phyloP scores from a whole-genome alignment of 2,329 filamentous ascomycete genomes.

The Salinomyces thailandicus region DNA sequence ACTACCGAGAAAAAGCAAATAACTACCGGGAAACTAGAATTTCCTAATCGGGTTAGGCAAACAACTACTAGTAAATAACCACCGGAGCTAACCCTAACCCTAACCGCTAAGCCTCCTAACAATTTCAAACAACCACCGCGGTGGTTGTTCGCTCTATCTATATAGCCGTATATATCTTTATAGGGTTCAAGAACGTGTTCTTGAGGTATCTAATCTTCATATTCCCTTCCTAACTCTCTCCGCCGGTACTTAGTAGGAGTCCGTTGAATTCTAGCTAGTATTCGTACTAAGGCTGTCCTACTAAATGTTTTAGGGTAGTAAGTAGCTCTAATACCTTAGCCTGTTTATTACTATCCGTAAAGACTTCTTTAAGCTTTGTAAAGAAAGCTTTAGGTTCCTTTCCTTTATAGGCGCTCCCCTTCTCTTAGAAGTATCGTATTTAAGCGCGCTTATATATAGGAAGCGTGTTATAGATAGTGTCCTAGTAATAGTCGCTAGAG shows the following conservation, averaged over 20 bases:
- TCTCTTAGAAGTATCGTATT: constrained; percentile 5
- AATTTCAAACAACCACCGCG: no score
- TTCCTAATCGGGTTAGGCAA: no score
- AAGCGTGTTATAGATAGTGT: background rate
- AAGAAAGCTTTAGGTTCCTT: constrained; percentile 10
- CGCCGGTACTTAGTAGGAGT: constrained; percentile 4
- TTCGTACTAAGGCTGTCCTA: constrained; percentile 7
- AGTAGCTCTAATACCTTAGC: constrained; percentile 6
- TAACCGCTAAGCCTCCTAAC: no score
- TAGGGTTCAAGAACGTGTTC: no score
- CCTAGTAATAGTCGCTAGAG: background rate
- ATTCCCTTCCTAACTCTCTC: no score
- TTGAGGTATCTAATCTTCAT: no score
- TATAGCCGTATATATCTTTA: no score
- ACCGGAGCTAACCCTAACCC: no score
- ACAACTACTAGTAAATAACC: no score
- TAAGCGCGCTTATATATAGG: background rate
- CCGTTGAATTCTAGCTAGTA: constrained; percentile 10
- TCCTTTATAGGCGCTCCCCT: background rate
- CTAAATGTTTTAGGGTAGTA: constrained; percentile 3
- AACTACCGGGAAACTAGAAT: no score
- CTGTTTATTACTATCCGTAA: constrained; percentile 10
- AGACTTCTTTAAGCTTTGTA: constrained; percentile 6
- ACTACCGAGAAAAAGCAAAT: no score
- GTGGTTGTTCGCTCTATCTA: no score